phyloP scores from a whole-genome alignment of 2,329 filamentous ascomycete genomes.

The Monilinia fructicola region DNA sequence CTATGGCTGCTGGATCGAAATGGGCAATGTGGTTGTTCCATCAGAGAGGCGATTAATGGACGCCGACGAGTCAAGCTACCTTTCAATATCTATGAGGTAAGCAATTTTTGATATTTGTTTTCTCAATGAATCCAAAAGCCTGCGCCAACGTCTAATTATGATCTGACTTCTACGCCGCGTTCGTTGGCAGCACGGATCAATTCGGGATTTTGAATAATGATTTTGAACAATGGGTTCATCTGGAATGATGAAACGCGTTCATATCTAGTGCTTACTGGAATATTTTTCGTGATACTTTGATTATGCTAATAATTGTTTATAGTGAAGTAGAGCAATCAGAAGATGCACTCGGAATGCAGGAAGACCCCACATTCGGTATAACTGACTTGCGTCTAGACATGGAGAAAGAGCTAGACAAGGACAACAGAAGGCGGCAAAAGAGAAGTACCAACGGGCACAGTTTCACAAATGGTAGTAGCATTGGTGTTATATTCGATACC shows the following conservation, averaged over 20 bases:
- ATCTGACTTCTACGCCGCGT: too few species aligned
- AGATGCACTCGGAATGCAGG: conserved; percentile 2
- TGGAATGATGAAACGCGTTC: too few species aligned
- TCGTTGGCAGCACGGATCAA: background rate
- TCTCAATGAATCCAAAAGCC: background rate
- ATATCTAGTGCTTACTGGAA: background rate
- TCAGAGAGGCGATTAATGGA: conserved; percentile 33
- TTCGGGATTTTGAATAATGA: too few species aligned
- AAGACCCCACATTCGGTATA: conserved; percentile 13
- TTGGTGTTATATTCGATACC: conserved; percentile 6
- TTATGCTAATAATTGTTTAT: background rate
- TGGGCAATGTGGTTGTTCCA: conserved; percentile 11
- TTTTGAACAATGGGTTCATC: background rate
- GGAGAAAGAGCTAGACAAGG: conserved; percentile 19
- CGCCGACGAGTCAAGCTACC: conserved; percentile 8
- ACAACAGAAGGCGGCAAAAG: conserved; percentile 2
- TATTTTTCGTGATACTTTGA: background rate
- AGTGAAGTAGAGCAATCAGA: conserved; percentile 19
- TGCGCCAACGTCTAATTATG: background rate
- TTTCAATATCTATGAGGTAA: conserved; percentile 14
- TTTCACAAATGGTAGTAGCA: background rate
- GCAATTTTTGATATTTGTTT: background rate
- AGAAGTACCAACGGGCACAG: background rate
- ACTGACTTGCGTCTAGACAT: conserved; percentile 14
- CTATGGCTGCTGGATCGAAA: conserved; percentile 63